Percentiles rank a stretch among this genome's conserved stretches.
These are phyloP conservation scores for Colletotrichum sp. DNA, from an alignment of 2,329 filamentous ascomycete species.

Conservation along the genomic window DNA sequence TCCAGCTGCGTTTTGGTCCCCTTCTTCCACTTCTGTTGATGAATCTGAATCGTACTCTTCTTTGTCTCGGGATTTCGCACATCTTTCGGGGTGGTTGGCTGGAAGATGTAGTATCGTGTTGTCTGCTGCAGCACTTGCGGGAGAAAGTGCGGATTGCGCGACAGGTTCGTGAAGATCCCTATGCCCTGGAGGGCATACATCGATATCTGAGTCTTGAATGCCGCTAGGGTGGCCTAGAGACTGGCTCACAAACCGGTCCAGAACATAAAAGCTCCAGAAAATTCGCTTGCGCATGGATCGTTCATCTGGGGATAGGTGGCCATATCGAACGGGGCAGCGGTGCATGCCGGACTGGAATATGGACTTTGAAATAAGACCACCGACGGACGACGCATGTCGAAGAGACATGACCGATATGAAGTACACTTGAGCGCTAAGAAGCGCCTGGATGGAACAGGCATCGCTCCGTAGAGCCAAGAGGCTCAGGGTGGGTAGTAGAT, in stretches of 20 bases:
- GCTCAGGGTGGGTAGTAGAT: conserved; percentile 36
- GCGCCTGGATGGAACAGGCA: conserved; percentile 50
- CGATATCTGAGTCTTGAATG: conserved; percentile 40
- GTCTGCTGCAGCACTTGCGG: not conserved
- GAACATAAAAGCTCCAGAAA: conserved; percentile 43
- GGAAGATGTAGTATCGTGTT: conserved; percentile 8
- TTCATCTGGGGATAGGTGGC: conserved; percentile 39
- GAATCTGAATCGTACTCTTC: not conserved
- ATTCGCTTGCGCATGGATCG: conserved; percentile 43
- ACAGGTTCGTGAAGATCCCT: conserved; percentile 29
- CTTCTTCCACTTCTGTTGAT: not conserved
- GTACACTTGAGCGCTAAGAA: conserved; percentile 53
- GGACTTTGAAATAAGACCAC: conserved; percentile 49
- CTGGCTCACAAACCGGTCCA: conserved; percentile 41
- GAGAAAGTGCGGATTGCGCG: not conserved
- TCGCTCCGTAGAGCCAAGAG: conserved; percentile 46
- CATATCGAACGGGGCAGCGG: conserved; percentile 55
- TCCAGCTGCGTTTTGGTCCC: not conserved
- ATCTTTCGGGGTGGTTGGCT: conserved; percentile 2
- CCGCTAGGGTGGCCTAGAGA: conserved; percentile 39
- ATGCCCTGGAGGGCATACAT: conserved; percentile 38
- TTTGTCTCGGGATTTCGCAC: not conserved
- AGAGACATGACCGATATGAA: conserved; percentile 53
- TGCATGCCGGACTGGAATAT: conserved; percentile 56
- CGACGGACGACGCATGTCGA: conserved; percentile 51